Evolutionary conservation across 257 asterid genomes (phyloP), one percentile per base, ranked within the genome.

Genomic region (Gentiana straminea): DNA sequence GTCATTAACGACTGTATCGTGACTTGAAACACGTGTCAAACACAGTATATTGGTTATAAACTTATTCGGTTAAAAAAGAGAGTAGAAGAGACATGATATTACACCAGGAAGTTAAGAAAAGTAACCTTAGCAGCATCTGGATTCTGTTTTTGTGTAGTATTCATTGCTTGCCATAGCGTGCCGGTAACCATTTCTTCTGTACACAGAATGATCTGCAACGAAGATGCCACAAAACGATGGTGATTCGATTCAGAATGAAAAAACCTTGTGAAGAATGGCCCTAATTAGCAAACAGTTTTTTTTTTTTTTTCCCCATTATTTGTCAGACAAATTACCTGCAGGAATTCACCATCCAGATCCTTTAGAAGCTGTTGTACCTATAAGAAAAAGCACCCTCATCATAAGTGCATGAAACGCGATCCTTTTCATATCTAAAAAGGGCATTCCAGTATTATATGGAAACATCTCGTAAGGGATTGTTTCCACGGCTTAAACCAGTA

Each of bases 111-210:
- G 37, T 45, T 69, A 5, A 59, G 46, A 47, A 33, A 36, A 48
- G 63, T 55, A 64, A 91, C 98, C 92, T 77, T 79, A 8, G 73
- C 60, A 60, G 80, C 79, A 33, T 87, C 87, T 55, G 78, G 50
- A 46, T 74, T 77, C 44, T 86, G 60, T 24, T 24, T 58, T 64
- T 87, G 96, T 69, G 79, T 75, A 33, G 94, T 75, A 57, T 84
- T 91, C 70, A 91, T 64, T 54, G 98, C 98, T 65, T 91, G 89
- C 98, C 96, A 91, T 53, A 91, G 83, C 3, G 95, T 67, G 64
- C 73, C 67, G 53, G 64, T 68, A 35, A 91, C 71, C 96, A 91
- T 91, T 65, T 87, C 92, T 73, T 87, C 79, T 1, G 98, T 91
- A 68, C 98, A 91, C 54, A 81, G 74, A 24, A 84, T 73, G 67